Percentiles rank a stretch among this genome's conserved stretches.
phyloP scores from a whole-genome alignment of 2,329 filamentous ascomycete genomes.

The Cladosporium sp. region DNA sequence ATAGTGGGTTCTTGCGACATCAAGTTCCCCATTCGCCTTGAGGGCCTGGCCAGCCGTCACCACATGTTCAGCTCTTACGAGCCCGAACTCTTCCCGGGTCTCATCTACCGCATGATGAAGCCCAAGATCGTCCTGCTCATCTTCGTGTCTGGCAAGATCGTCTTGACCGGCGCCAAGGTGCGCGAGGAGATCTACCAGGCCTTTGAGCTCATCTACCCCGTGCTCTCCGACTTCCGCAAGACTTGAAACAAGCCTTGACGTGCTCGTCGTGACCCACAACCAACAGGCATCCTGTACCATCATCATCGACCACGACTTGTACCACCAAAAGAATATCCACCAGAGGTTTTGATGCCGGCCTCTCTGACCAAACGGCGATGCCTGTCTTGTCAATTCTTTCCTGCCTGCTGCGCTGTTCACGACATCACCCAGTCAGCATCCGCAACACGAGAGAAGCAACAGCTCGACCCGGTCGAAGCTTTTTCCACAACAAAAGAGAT shows the following conservation, averaged over 20 bases:
- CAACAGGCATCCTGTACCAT: slow-evolving; percentile 11
- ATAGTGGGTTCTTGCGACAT: slow-evolving; percentile 98
- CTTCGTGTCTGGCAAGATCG: slow-evolving; percentile 97
- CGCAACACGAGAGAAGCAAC: not conserved
- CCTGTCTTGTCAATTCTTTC: not conserved
- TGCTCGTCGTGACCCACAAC: slow-evolving; percentile 5
- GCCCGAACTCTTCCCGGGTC: slow-evolving; percentile 94
- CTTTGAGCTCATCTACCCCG: slow-evolving; percentile 95
- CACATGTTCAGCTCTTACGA: slow-evolving; percentile 99
- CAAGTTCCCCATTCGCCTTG: slow-evolving; percentile 96
- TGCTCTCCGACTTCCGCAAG: slow-evolving; percentile 56
- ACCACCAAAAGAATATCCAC: slow-evolving; percentile 20
- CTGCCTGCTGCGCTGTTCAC: not conserved
- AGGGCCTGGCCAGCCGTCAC: slow-evolving; percentile 92
- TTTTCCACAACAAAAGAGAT: slow-evolving; percentile 2
- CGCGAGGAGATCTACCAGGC: slow-evolving; percentile 97
- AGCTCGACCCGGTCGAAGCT: slow-evolving; percentile 6
- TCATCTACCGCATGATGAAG: slow-evolving; percentile 99
- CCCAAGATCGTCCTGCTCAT: slow-evolving; percentile 97
- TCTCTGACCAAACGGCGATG: slow-evolving; percentile 12
- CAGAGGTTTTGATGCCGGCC: slow-evolving; percentile 24
- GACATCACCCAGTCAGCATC: slow-evolving; percentile 5
- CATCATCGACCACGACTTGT: slow-evolving; percentile 24
- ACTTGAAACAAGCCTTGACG: slow-evolving; percentile 17
- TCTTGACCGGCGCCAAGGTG: slow-evolving; percentile 94